These are phyloP conservation scores for Caryopteris hybrid DNA, from an alignment of 305 asterid species.

Conservation along the genomic window DNA sequence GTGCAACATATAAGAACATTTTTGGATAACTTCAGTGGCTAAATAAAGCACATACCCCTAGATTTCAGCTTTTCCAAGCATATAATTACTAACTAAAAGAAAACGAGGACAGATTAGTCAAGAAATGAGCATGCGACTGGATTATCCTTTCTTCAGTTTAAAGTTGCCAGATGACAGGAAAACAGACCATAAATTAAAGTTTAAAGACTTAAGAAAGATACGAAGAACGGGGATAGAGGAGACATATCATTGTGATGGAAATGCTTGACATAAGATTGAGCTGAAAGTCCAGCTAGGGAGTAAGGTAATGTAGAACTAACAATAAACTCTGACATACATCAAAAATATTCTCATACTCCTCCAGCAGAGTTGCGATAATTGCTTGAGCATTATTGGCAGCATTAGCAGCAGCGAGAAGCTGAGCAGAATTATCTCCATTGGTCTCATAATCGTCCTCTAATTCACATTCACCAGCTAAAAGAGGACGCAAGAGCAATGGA, in stretches of 20 bases:
- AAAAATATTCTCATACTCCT: slow-evolving; percentile 85
- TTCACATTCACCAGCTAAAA: slow-evolving; percentile 98
- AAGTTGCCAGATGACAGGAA: slow-evolving; percentile 7
- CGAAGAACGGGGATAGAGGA: slow-evolving; percentile 1
- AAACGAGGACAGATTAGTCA: slow-evolving; percentile 1
- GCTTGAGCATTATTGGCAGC: slow-evolving; percentile 99
- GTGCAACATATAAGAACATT: slow-evolving; percentile 3
- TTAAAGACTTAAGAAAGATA: neutral
- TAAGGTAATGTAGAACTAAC: slow-evolving; percentile 4
- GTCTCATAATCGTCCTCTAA: slow-evolving; percentile 79
- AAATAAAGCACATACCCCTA: neutral
- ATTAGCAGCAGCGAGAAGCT: slow-evolving; percentile 98
- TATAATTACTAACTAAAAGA: slow-evolving; percentile 3
- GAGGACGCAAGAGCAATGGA: slow-evolving; percentile 96
- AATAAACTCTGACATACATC: slow-evolving; percentile 52
- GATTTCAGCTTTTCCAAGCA: slow-evolving; percentile 2
- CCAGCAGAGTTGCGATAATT: slow-evolving; percentile 81
- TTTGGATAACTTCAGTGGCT: slow-evolving; percentile 9
- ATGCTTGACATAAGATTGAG: neutral
- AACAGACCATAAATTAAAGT: neutral
- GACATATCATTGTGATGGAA: slow-evolving; percentile 3
- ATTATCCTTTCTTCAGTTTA: slow-evolving; percentile 9
- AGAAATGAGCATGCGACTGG: slow-evolving; percentile 6
- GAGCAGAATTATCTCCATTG: slow-evolving; percentile 88
- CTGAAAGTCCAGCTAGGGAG: slow-evolving; percentile 10